Evolutionary conservation across 2,329 filamentous ascomycete genomes (phyloP), one percentile per base, ranked within the genome.

Genomic region (Arthrinium phaeospermum): DNA sequence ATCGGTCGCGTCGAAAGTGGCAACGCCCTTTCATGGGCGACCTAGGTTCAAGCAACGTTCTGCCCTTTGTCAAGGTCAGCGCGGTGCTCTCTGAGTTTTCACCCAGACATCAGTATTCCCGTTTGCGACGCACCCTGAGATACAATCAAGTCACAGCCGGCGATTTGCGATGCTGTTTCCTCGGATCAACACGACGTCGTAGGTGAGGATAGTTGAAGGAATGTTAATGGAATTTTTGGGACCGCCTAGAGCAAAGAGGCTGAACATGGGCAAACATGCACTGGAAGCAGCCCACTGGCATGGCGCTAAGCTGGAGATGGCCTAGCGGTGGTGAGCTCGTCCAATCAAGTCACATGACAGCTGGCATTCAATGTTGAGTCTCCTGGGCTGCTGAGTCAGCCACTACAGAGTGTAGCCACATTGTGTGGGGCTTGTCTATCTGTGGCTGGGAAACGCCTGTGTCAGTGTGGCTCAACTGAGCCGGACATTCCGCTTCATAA

Each of bases 41-140:
- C 41, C 41, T 68, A 47, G 67, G 24, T 37, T 68, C 41, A 68
- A 68, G 67, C 67, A 47, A 68, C 57, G 57, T 41, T 68, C 67
- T 45, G 67, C 67, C 67, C 67, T 68, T 68, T 64, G 57, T 45
- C 67, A 68, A 68, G 67, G 67, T 68, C 67, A 68, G 67, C 67
- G 67, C 24, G 14, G 67, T n/a, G 67, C 41, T 47, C 64, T 46
- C 67, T 30, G 14, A 47, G 46, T 27, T 19, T 14, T 68, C 24
- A 68, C 34, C 57, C 34, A 68, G 41, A 68, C 67, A 68, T 68
- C 67, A 68, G 67, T 30, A 68, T 3, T 68, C 10, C 67, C 67
- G 44, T 68, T 22, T 34, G 67, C 67, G 45, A 68, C 67, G 45
- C 67, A 68, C 67, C 67, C 67, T 68, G 41, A 46, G 45, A 68